Evolutionary conservation across 2,329 filamentous ascomycete genomes (phyloP).

Genomic region (Diaporthe aspalathi): DNA sequence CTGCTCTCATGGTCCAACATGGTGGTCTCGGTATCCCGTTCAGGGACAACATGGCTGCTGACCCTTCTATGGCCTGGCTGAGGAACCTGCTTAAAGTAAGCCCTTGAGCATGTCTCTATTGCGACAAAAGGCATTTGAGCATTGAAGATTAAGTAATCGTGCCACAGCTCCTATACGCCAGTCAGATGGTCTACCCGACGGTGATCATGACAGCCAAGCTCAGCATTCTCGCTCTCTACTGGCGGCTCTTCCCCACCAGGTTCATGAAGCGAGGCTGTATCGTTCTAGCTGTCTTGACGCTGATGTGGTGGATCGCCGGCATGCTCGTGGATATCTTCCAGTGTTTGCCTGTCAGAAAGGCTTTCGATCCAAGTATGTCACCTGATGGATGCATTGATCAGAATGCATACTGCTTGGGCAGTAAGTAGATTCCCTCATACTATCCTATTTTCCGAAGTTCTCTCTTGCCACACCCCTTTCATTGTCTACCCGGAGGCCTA

Average conservation of each 20-base stretch:
- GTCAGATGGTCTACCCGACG: conserved; percentile 10
- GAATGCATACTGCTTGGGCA: not conserved
- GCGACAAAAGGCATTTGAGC: not conserved
- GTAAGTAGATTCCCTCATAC: not conserved
- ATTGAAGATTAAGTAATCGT: no score
- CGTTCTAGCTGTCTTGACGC: not conserved
- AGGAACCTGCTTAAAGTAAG: conserved; percentile 2
- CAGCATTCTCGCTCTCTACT: conserved; percentile 29
- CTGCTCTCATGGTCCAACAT: not conserved
- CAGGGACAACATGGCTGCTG: not conserved
- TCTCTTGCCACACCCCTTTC: not conserved
- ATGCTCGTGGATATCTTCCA: conserved; percentile 28
- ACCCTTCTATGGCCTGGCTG: conserved; percentile 12
- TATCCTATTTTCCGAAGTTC: not conserved
- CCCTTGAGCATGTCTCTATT: no score
- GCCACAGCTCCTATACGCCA: conserved; percentile 1
- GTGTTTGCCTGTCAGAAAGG: conserved; percentile 13
- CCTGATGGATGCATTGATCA: not conserved
- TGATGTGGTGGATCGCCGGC: conserved; percentile 11
- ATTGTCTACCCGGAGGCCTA: not conserved
- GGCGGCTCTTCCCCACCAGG: conserved; percentile 25
- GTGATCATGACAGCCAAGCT: conserved; percentile 17
- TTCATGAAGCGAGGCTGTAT: conserved; percentile 34
- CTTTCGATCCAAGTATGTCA: not conserved
- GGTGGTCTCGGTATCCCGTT: conserved; percentile 4